Evolutionary conservation across 768 basidiomycete species (phyloP).

Genomic region (Nidularia pulvinata): DNA sequence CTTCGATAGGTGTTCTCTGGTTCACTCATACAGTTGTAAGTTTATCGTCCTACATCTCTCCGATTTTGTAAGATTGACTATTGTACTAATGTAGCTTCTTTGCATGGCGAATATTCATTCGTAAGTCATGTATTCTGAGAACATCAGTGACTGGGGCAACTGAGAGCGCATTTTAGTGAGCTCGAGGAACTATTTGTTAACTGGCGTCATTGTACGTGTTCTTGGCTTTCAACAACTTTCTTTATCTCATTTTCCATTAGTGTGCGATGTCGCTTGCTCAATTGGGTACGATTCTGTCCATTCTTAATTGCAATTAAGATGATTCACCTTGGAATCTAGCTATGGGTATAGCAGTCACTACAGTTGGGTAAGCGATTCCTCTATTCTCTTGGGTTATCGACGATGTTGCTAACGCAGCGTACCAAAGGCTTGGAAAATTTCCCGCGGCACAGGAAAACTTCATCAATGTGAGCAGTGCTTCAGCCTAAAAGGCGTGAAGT

Average conservation of each 20-base stretch:
- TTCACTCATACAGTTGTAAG: slow-evolving; percentile 5
- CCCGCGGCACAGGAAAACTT: no score
- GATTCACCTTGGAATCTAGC: not conserved
- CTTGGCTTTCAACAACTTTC: not conserved
- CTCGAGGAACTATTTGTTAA: slow-evolving; percentile 1
- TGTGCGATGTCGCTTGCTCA: not conserved
- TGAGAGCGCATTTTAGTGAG: slow-evolving; percentile 3
- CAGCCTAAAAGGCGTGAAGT: no score
- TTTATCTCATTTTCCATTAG: not conserved
- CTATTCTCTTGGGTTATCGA: no score
- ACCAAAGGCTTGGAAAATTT: no score
- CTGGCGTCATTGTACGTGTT: slow-evolving; percentile 1
- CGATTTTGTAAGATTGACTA: not conserved
- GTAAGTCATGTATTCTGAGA: slow-evolving; percentile 1
- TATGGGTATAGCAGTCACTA: not conserved
- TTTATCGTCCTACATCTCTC: not conserved
- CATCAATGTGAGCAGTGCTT: no score
- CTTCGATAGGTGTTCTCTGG: slow-evolving; percentile 2
- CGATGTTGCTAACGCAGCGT: no score
- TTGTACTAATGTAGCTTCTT: slow-evolving; percentile 5
- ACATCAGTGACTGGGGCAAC: not conserved
- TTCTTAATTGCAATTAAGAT: not conserved
- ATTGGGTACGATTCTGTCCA: not conserved
- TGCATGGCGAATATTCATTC: slow-evolving; percentile 9
- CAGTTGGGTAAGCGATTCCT: not conserved